Conservation (phyloP, 805 yeast species). For the Monosporozyma servazzii region DNA sequence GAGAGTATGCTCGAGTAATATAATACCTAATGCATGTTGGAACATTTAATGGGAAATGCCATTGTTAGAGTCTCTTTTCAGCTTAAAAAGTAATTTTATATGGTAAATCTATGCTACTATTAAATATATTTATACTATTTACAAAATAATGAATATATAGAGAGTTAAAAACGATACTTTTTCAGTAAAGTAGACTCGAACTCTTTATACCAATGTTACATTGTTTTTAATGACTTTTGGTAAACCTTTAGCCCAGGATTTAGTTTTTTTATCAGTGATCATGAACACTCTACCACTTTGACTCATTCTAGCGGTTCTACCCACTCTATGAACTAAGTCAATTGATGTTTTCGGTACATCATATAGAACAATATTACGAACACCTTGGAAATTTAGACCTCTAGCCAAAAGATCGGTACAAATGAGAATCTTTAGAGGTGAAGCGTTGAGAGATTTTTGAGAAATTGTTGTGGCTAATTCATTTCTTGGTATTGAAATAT, state of each 20-base stretch:
- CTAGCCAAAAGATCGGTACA: conserved; percentile 87
- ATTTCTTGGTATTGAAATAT: conserved; percentile 20
- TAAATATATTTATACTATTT: background rate
- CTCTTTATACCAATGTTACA: conserved; percentile 23
- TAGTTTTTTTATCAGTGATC: conserved; percentile 57
- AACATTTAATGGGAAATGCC: background rate
- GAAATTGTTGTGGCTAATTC: background rate
- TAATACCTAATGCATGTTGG: no score
- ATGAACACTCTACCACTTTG: conserved; percentile 82
- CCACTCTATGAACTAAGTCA: conserved; percentile 84
- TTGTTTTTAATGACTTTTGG: conserved; percentile 57
- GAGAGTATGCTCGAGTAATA: no score
- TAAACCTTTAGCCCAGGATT: conserved; percentile 74
- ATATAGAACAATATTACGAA: conserved; percentile 71
- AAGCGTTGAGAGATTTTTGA: background rate
- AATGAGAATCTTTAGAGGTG: conserved; percentile 53
- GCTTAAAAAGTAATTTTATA: no score
- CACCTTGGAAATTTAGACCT: conserved; percentile 77
- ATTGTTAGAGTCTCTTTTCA: no score
- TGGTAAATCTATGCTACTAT: background rate
- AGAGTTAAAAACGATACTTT: background rate
- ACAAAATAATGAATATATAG: background rate
- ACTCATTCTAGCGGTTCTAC: conserved; percentile 90
- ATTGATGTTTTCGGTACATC: conserved; percentile 81
- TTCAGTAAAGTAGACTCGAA: no score